Base-by-base conservation (phyloP, 257 asterid species). In the Schizonepeta tenuifolia region DNA sequence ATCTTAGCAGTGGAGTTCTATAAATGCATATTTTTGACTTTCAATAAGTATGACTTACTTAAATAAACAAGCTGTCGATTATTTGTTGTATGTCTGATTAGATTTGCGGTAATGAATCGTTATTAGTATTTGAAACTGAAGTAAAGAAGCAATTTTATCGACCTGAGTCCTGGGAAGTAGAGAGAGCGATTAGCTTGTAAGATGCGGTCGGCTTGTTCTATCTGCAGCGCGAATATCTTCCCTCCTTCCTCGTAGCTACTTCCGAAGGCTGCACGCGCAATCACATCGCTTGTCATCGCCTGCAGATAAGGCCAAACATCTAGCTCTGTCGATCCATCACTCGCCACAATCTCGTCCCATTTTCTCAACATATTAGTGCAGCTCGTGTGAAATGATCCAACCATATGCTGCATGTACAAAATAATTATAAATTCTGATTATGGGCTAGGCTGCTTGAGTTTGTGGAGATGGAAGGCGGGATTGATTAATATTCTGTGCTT, bases 271-370 rank as follows among this genome's bases (percentile, higher is more conserved):
- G 88, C 80, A 6, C 89, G 80, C 0, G 95, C 80, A 47, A 88
- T 80, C 12, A 80, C 92, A 50, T 88, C 87, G 9, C 87, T 70
- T 2, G 96, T 80, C 38, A 86, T 40, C 20, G 73, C 73, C 68
- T 85, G 84, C 60, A 89, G 81, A 77, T 78, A 65, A 44, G 90
- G 88, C 85, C 82, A 82, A 43, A 89, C 87, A 17, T 89, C 90
- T 61, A 89, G 6, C 46, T 87, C 96, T 11, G 6, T 21, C 2
- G 81, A 69, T 2, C 81, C 85, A 13, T 66, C 74, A 1, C 76
- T 55, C 2, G 53, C 7, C 3, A 70, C 71, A 21, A 82, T 55
- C 38, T 77, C 55, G 3, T 84, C 84, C 89, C 90, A 86, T 80
- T 86, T 82, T 22, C 69, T 83, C 75, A 86, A 40, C 87, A 89